These are phyloP conservation scores for Glycine tomentella DNA, from an alignment of 306 rosid genomes.

Conservation along the genomic window DNA sequence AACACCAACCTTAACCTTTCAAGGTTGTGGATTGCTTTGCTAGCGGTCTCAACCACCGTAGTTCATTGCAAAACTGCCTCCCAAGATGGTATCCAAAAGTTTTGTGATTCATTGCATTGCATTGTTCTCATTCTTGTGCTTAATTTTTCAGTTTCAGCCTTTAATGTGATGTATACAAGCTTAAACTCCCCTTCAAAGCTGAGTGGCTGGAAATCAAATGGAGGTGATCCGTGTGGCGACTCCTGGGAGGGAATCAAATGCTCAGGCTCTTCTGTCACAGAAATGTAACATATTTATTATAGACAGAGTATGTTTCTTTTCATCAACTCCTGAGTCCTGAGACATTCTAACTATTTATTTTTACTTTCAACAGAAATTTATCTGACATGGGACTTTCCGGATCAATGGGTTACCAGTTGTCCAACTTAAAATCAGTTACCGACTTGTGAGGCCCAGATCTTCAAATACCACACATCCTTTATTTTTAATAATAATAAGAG, in stretches of 20 bases:
- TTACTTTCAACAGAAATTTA: constrained; percentile 62
- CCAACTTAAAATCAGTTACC: constrained; percentile 77
- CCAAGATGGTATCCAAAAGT: constrained; percentile 41
- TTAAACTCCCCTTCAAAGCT: constrained; percentile 71
- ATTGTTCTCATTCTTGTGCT: not conserved
- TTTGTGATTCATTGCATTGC: not conserved
- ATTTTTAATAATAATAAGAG: constrained; percentile 14
- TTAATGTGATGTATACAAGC: constrained; percentile 78
- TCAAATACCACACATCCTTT: constrained; percentile 13
- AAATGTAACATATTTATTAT: constrained; percentile 59
- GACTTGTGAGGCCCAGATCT: constrained; percentile 78
- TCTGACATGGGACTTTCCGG: constrained; percentile 70
- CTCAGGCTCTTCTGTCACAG: constrained; percentile 81
- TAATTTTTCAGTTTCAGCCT: constrained; percentile 74
- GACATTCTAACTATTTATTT: constrained; percentile 19
- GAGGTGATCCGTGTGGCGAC: constrained; percentile 94
- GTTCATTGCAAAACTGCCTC: constrained; percentile 59
- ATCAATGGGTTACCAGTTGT: constrained; percentile 84
- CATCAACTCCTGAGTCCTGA: not conserved
- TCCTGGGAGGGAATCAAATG: constrained; percentile 87
- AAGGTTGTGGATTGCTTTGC: constrained; percentile 66
- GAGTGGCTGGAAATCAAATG: constrained; percentile 71
- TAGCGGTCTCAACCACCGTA: constrained; percentile 52
- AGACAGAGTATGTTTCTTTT: not conserved
- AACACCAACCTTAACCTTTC: constrained; percentile 48